Evolutionary conservation across 177 flowering plant genomes (phyloP), one percentile per base, ranked within the genome.

Genomic region (Vitis hybrid): DNA sequence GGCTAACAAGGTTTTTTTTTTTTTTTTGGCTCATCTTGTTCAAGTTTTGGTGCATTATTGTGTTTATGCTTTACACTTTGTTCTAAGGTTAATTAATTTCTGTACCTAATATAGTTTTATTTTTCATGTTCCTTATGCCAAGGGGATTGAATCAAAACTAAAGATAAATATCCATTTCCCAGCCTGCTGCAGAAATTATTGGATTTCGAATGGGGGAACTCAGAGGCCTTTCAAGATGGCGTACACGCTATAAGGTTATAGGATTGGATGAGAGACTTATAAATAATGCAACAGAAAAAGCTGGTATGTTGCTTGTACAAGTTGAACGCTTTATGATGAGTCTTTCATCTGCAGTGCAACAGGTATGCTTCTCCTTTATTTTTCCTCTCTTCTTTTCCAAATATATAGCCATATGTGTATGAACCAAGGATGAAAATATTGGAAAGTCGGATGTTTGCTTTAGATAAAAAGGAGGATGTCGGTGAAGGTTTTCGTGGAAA

Each of bases 131-230:
- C 69, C 59, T 67, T 75, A 58, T 51, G 27, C 16, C 60, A 61
- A 46, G 66, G 60, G 46, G 64, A 58, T 63, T 67, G 54, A 55
- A 19, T 69, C 59, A 56, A 50, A 60, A 69, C 62, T 71, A 63
- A 69, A 59, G 48, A 52, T 70, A 52, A 52, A 56, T 67, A 1
- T 73, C 65, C 62, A 27, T 69, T 84, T 75, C 65, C 69, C 85
- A 94, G 98, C 98, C 99, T 75, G 97, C 99, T 69, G 91, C 85
- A 71, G 99, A 95, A 82, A 84, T 93, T 50, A 87, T 95, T 80
- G 97, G 82, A 66, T 95, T 95, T 77, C 79, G 97, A 83, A 81
- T 91, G 77, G 99, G 99, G 62, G 99, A 93, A 81, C 82, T 95
- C n/a, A 83, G 91, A 81, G 99, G 94, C 58, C 91, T 95, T 79